A percentile compares a stretch with the other conserved stretches of the same genome.
Conservation (phyloP, 2,329 filamentous ascomycete species). For the Colletotrichum higginsianum region DNA sequence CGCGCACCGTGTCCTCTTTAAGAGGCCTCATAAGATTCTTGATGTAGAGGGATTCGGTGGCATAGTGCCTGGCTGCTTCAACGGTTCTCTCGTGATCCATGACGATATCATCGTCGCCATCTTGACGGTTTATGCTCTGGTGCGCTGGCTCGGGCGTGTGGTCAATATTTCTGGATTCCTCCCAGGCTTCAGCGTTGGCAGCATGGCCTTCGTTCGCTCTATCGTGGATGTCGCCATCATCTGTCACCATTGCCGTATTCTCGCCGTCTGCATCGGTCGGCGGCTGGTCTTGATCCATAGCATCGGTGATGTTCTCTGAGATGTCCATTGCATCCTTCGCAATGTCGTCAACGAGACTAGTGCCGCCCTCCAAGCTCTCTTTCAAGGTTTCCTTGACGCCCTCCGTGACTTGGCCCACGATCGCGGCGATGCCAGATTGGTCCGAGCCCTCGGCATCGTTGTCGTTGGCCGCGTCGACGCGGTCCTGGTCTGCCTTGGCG, state of each 20-base stretch:
- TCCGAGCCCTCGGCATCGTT: slow-evolving; percentile 5
- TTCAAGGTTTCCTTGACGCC: slow-evolving; percentile 15
- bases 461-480: slow-evolving; percentile 59
- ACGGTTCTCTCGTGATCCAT: slow-evolving; percentile 56
- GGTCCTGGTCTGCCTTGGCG: slow-evolving; percentile 64
- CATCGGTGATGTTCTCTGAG: slow-evolving; percentile 16
- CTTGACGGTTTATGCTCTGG: slow-evolving; percentile 9
- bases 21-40: slow-evolving; percentile 91
- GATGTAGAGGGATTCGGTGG: slow-evolving; percentile 87
- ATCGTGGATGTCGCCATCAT: slow-evolving; percentile 14
- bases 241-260: slow-evolving; percentile 28
- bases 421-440: slow-evolving; percentile 19
- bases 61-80: slow-evolving; percentile 76
- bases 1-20: slow-evolving; percentile 75
- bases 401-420: slow-evolving; percentile 29
- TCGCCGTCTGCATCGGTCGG: neutral
- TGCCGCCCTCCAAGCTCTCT: slow-evolving; percentile 22
- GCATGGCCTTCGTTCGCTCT: neutral
- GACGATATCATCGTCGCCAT: slow-evolving; percentile 46
- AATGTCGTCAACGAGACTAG: slow-evolving; percentile 34
- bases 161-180: neutral
- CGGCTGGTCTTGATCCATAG: slow-evolving; percentile 26
- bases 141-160: slow-evolving; percentile 17
- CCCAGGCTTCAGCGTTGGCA: neutral
- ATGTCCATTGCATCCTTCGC: slow-evolving; percentile 31